A percentile compares a stretch with the other conserved stretches of the same genome.
These are phyloP conservation scores for Pleurostoma richardsiae DNA, from an alignment of 2,329 filamentous ascomycete genomes.

Conservation along the genomic window DNA sequence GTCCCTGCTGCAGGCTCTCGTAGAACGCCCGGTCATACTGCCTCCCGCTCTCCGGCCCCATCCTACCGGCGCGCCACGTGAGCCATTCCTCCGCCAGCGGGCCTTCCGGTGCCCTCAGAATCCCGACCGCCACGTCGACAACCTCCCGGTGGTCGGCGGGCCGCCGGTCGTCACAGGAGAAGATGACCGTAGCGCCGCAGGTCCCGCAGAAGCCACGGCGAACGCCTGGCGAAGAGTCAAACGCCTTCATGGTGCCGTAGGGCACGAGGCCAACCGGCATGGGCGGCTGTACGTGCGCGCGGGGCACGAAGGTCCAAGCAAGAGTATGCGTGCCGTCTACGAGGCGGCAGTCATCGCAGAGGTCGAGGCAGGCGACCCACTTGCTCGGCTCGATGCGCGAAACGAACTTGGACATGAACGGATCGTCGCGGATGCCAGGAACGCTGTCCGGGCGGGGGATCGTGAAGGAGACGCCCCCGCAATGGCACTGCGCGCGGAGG, in stretches of 20 bases:
- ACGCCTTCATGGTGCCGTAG: constrained; percentile 38
- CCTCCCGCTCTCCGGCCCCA: constrained; percentile 26
- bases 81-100: constrained; percentile 39
- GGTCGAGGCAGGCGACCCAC: constrained; percentile 35
- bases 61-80: constrained; percentile 33
- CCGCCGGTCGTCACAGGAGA: constrained; percentile 17
- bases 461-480: constrained; percentile 41
- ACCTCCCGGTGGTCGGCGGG: constrained; percentile 24
- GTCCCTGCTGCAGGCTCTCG: constrained; percentile 27
- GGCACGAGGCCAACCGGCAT: constrained; percentile 26
- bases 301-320: constrained; percentile 37
- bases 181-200: constrained; percentile 41
- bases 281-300: constrained; percentile 26
- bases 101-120: constrained; percentile 38
- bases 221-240: constrained; percentile 30
- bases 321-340: constrained; percentile 33
- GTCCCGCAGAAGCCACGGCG: constrained; percentile 37
- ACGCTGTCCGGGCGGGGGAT: constrained; percentile 29
- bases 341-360: constrained; percentile 38
- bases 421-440: constrained; percentile 19
- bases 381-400: constrained; percentile 31
- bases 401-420: constrained; percentile 23
- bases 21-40: constrained; percentile 29
- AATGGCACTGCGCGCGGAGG: constrained; percentile 38
- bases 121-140: constrained; percentile 35